These are phyloP conservation scores for Hymenotorrendiella dingleyae DNA, from an alignment of 2,329 filamentous ascomycete genomes.

Conservation along the genomic window DNA sequence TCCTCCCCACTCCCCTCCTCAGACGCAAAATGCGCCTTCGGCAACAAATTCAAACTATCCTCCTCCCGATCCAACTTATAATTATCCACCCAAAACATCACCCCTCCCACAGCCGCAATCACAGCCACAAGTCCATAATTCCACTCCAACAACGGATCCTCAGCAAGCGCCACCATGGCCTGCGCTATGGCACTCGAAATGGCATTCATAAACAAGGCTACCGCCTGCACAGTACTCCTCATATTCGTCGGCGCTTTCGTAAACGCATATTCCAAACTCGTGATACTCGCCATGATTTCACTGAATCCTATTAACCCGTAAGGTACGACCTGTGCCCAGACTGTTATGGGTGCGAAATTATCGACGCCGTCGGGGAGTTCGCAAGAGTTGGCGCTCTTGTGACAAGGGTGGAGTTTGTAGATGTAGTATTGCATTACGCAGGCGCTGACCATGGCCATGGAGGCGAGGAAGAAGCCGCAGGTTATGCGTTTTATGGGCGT, in stretches of 20 bases:
- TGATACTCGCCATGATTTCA: conserved; percentile 61
- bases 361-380: conserved; percentile 45
- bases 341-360: conserved; percentile 43
- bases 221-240: conserved; percentile 54
- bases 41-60: conserved; percentile 17
- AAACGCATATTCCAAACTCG: conserved; percentile 66
- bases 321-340: conserved; percentile 46
- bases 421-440: conserved; percentile 52
- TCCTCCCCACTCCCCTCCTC: not conserved
- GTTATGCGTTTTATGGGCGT: conserved; percentile 52
- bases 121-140: conserved; percentile 26
- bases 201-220: conserved; percentile 52
- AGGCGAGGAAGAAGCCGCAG: conserved; percentile 48
- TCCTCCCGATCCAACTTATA: conserved; percentile 16
- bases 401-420: conserved; percentile 50
- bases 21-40: conserved; percentile 6
- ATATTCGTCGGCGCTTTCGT: conserved; percentile 66
- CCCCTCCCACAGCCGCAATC: conserved; percentile 13
- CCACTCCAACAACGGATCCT: conserved; percentile 38
- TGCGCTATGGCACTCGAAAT: conserved; percentile 46
- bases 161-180: conserved; percentile 36
- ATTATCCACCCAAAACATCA: conserved; percentile 17
- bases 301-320: conserved; percentile 50
- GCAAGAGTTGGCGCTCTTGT: conserved; percentile 39
- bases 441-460: conserved; percentile 49